phyloP scores from a whole-genome alignment of 177 flowering plant genomes.

The Tripterygium wilfordii region DNA sequence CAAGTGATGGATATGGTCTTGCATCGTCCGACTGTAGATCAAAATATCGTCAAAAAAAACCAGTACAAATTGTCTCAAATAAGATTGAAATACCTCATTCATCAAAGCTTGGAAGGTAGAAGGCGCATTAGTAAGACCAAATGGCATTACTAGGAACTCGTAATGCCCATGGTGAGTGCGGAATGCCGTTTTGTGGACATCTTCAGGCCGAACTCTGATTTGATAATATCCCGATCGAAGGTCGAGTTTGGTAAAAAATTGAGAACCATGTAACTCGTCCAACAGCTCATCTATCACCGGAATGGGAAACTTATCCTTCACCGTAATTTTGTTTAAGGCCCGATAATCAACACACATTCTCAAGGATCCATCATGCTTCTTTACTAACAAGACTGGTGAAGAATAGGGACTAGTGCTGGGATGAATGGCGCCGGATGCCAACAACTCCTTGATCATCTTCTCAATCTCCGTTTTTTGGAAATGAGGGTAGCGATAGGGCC shows the following conservation, averaged over 20 bases:
- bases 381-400: conserved; percentile 4
- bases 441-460: not conserved
- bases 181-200: not conserved
- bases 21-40: not conserved
- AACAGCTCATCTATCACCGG: conserved; percentile 10
- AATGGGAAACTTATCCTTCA: too few species aligned
- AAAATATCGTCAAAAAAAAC: not conserved
- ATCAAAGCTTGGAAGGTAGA: not conserved
- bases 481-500: conserved; percentile 12
- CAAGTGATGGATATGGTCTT: not conserved
- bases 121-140: not conserved
- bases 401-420: conserved; percentile 9
- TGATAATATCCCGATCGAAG: not conserved
- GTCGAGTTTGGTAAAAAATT: conserved; percentile 7
- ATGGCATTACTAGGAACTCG: not conserved
- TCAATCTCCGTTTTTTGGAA: conserved; percentile 11
- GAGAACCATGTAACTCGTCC: conserved; percentile 5
- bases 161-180: not conserved
- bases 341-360: too few species aligned
- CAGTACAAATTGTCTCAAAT: not conserved
- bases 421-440: not conserved
- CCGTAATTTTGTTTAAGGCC: too few species aligned
- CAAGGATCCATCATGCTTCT: conserved; percentile 4
- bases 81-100: not conserved
- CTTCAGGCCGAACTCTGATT: not conserved